These are phyloP conservation scores for Hyphopichia buzzinii DNA, from an alignment of 1,139 yeast genomes.

Conservation along the genomic window DNA sequence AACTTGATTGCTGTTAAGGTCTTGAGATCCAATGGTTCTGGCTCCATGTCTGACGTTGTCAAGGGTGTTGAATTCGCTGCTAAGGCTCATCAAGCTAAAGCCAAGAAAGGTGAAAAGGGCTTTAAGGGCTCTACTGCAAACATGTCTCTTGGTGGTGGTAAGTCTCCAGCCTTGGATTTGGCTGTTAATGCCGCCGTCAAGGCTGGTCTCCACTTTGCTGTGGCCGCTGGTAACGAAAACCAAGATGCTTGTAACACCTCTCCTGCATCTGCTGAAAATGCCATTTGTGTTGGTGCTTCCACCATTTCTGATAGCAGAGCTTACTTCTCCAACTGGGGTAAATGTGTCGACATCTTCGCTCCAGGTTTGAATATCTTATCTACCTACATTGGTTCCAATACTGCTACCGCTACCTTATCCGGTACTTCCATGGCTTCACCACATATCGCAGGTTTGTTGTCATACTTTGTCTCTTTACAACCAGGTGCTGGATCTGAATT, in stretches of 20 bases:
- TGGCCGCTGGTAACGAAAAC: constrained; percentile 47
- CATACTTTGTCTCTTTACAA: constrained; percentile 41
- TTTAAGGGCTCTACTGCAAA: constrained; percentile 47
- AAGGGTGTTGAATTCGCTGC: constrained; percentile 46
- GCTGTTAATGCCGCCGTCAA: constrained; percentile 43
- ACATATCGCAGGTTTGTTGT: constrained; percentile 40
- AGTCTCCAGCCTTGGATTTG: constrained; percentile 38
- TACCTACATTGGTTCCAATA: constrained; percentile 37
- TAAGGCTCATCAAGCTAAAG: constrained; percentile 32
- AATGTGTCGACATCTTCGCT: constrained; percentile 45
- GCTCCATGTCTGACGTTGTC: constrained; percentile 41
- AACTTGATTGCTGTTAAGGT: constrained; percentile 43
- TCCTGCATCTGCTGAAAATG: constrained; percentile 44
- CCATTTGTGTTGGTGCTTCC: constrained; percentile 46
- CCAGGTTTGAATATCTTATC: constrained; percentile 45
- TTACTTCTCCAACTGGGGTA: constrained; percentile 43
- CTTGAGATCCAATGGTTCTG: constrained; percentile 40
- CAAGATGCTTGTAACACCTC: constrained; percentile 42
- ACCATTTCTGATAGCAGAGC: constrained; percentile 38
- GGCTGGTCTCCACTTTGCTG: constrained; percentile 44
- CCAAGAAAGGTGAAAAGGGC: constrained; percentile 28
- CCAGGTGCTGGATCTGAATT: constrained; percentile 42
- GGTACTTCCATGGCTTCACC: constrained; percentile 50
- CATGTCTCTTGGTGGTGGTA: constrained; percentile 46
- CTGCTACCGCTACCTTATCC: constrained; percentile 35